A percentile compares a stretch with the other conserved stretches of the same genome.
Evolutionary conservation across 805 yeast species (phyloP).

Genomic region (Jamesozyma lodderae): DNA sequence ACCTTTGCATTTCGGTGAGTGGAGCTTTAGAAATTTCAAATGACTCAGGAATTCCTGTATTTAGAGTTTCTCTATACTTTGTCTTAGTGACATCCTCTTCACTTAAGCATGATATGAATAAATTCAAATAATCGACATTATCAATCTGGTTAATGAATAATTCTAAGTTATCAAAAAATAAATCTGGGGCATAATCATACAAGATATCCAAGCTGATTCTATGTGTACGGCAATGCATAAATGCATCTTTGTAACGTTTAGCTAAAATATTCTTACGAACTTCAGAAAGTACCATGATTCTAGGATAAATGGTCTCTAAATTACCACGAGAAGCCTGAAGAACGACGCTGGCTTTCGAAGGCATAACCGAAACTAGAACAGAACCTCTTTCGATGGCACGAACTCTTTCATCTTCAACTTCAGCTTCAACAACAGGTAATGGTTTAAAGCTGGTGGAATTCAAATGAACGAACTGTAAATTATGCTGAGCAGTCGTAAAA

Average conservation of each 20-base stretch:
- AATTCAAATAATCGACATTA: conserved; percentile 67
- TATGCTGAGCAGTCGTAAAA: conserved; percentile 83
- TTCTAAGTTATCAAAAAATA: conserved; percentile 56
- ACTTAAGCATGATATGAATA: conserved; percentile 76
- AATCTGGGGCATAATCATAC: conserved; percentile 74
- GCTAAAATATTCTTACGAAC: conserved; percentile 62
- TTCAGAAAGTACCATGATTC: conserved; percentile 81
- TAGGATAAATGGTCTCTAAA: conserved; percentile 84
- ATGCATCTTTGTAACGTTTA: conserved; percentile 60
- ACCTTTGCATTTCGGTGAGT: conserved; percentile 33
- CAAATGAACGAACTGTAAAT: conserved; percentile 73
- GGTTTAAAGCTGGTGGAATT: conserved; percentile 35
- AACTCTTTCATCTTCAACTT: conserved; percentile 63
- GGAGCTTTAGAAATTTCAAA: conserved; percentile 27
- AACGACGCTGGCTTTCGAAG: conserved; percentile 72
- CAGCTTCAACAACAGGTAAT: conserved; percentile 31
- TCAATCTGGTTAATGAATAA: conserved; percentile 61
- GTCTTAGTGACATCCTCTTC: conserved; percentile 80
- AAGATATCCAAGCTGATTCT: conserved; percentile 84
- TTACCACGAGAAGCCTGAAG: conserved; percentile 96
- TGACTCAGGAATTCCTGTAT: conserved; percentile 21
- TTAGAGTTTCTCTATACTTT: conserved; percentile 68
- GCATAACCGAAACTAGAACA: conserved; percentile 67
- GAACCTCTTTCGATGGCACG: conserved; percentile 91
- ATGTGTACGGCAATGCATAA: conserved; percentile 76